phyloP scores from a whole-genome alignment of 768 basidiomycete species.

The Mycena amicta region DNA sequence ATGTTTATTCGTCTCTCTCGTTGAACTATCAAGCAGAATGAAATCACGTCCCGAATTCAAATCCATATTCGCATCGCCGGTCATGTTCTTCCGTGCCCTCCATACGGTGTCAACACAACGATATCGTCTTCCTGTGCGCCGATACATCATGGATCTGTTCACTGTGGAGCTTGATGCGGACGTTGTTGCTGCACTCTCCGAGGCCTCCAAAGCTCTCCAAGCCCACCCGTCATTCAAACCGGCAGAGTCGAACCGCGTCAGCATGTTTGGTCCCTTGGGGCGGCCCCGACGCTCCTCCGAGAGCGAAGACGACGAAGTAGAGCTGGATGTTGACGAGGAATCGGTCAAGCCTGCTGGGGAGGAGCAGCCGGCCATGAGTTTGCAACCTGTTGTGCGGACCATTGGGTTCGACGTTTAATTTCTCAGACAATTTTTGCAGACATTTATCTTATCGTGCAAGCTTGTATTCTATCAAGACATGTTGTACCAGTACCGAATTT shows the following conservation, averaged over 20 bases:
- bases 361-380: constrained; percentile 55
- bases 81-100: constrained; percentile 82
- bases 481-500: background rate
- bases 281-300: constrained; percentile 55
- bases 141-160: constrained; percentile 93
- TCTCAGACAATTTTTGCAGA: background rate
- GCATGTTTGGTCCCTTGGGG: constrained; percentile 60
- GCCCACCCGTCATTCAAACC: constrained; percentile 47
- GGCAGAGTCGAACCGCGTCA: constrained; percentile 53
- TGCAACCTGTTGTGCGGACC: constrained; percentile 60
- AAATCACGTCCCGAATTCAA: constrained; percentile 78
- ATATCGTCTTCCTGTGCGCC: constrained; percentile 88
- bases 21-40: constrained; percentile 50
- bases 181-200: constrained; percentile 55
- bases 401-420: constrained; percentile 53
- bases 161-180: constrained; percentile 74
- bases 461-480: constrained; percentile 1
- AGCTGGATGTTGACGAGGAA: constrained; percentile 46
- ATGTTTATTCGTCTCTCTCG: background rate
- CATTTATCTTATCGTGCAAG: background rate
- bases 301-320: constrained; percentile 61
- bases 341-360: constrained; percentile 37
- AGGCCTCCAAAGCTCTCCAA: constrained; percentile 53
- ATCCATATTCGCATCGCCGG: constrained; percentile 72
- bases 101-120: constrained; percentile 87